Evolutionary conservation across 1,284 basidiomycete genomes (phyloP), one percentile per base, ranked within the genome.

Genomic region (Cerrena zonata): DNA sequence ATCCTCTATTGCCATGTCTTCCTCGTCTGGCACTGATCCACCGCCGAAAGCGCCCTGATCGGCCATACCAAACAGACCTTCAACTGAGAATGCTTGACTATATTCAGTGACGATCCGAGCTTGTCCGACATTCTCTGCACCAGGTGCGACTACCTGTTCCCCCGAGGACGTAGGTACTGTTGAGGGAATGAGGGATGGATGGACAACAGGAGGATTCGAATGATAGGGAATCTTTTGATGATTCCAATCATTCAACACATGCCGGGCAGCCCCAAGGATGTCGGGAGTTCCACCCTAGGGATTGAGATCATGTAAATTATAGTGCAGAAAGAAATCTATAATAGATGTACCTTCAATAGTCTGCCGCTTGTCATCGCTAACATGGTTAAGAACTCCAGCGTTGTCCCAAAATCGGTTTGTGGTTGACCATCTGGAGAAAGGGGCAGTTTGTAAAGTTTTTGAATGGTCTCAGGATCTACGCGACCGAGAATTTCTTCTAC

Each of bases 171-270:
- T 58, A 54, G 60, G 61, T 66, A 78, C 67, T 4, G 70, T 75
- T 3, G 81, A 81, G 21, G 81, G 88, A 53, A 86, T 73, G 23
- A 79, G 76, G 2, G 89, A 91, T 0, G 86, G 82, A 62, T 93
- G 91, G 2, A 90, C 65, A 2, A 72, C 63, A 0, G 95, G 94
- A 2, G 94, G 91, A 1, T 74, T 66, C 1, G 91, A 91, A 69
- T 79, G 89, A 70, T 92, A 98, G 0, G 89, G 86, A 23, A 98
- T 97, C 64, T 93, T 94, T 61, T 97, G 93, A 56, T 91, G 83
- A 64, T 98, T 98, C 94, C 95, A 98, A 66, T 99, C 95, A 44
- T 79, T 82, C 3, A 99, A 69, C n/a, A 98, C 79, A 13, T 86
- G 84, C 25, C 91, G 82, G 0, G 94, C 93, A 0, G 91, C 81